Evolutionary conservation across 176 grass and related monocot genomes (phyloP).

Genomic region (Avena insularis): DNA sequence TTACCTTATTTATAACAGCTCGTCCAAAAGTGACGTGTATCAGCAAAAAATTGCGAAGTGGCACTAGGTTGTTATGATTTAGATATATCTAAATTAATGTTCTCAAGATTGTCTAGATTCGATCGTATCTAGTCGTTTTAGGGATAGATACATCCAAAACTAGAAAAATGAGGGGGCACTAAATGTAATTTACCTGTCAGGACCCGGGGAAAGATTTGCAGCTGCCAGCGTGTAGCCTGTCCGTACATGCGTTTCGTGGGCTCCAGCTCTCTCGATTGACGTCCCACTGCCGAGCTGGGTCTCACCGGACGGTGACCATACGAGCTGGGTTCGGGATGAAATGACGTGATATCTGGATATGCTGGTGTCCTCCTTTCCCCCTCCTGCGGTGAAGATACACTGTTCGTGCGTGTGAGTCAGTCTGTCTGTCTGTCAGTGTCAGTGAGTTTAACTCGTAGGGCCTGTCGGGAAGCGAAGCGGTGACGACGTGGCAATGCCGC

Average conservation of each 20-base stretch:
- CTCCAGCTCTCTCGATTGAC: too few species aligned
- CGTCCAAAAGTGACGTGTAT: too few species aligned
- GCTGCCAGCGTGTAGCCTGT: neutral
- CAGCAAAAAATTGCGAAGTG: too few species aligned
- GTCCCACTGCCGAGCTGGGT: neutral
- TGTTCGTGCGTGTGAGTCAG: constrained; percentile 11
- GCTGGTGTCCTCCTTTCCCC: neutral
- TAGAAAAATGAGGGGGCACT: too few species aligned
- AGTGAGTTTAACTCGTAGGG: constrained; percentile 22
- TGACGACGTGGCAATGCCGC: constrained; percentile 14
- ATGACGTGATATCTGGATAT: neutral
- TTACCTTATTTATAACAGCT: too few species aligned
- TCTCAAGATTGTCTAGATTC: too few species aligned
- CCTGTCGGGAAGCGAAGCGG: neutral
- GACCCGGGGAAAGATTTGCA: neutral
- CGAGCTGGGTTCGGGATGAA: too few species aligned
- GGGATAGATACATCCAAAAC: too few species aligned
- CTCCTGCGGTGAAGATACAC: neutral
- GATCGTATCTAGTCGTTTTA: too few species aligned
- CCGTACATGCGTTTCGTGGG: neutral
- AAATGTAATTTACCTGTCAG: too few species aligned
- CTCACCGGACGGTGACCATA: neutral
- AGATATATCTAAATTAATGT: too few species aligned
- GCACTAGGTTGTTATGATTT: too few species aligned
- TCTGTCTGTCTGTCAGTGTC: neutral